Base-by-base conservation (phyloP, 352 stramenopile species). In the Phytopythium boreale region DNA sequence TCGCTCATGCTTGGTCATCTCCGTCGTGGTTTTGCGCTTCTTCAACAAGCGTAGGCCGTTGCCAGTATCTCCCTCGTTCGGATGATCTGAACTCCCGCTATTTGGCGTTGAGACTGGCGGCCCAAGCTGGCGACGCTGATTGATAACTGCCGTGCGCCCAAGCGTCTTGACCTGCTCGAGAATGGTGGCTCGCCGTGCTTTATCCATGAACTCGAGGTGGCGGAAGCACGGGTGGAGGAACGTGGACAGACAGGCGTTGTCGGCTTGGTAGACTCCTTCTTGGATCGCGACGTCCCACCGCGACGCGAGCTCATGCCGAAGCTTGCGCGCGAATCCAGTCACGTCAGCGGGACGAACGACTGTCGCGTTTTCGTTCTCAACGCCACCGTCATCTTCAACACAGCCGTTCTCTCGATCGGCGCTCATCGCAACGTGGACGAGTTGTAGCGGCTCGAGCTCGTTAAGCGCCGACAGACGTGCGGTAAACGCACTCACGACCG, bases 221-320 rank as follows among this genome's bases (percentile, higher is more conserved):
- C 66, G 66, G 52, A 68, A 71, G 55, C 66, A 71, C 36, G 66
- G 66, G 26, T 71, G 66, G 47, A 71, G 68, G 51, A 71, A 71
- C 29, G 55, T 62, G 36, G 61, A 57, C n/a, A 22, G 8, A 47
- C 66, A 12, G 55, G 37, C 26, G 61, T 24, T 22, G 61, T 61
- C 27, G 26, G 22, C 15, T n/a, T 29, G 14, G 43, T 26, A 26
- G 19, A 50, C n/a, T 31, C 57, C 56, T 24, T 67, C 59, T 8
- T 22, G 24, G 31, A 67, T 31, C 15, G 22, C 20, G 6, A 37
- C 34, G 17, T 57, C 17, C 64, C 64, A 70, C 22, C 59, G 60
- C 31, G 37, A 31, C 15, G 63, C 22, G 3, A 69, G 14, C 47
- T 69, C 63, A 31, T 64, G 46, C 20, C 47, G 63, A 9, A 64